Evolutionary conservation across 441 rosid genomes (phyloP).

Genomic region (Populus hybrid): DNA sequence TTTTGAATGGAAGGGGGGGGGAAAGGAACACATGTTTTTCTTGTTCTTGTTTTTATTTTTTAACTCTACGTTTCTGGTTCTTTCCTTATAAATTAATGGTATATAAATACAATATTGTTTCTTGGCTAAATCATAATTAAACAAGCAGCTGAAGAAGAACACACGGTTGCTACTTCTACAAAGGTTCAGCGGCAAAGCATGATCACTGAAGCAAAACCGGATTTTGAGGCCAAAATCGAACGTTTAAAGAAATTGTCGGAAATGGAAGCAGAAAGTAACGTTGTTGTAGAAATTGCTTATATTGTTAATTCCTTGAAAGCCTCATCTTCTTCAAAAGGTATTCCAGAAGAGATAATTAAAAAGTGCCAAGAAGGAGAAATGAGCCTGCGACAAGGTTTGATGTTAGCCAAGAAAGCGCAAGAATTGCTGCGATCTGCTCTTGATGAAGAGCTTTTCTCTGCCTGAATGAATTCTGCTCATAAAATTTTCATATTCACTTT

Average conservation of each 20-base stretch:
- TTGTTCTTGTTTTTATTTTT: neutral
- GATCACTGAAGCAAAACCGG: neutral
- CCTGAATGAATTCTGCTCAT: too few species aligned
- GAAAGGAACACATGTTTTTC: neutral
- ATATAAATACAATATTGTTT: neutral
- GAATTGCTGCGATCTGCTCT: neutral
- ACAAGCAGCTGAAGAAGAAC: neutral
- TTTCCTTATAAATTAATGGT: neutral
- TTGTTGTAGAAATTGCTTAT: neutral
- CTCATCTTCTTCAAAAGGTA: neutral
- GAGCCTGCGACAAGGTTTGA: neutral
- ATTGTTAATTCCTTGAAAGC: neutral
- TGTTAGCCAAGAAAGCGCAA: neutral
- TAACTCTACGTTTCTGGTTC: neutral
- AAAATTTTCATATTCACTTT: too few species aligned
- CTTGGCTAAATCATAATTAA: neutral
- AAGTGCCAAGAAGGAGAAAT: neutral
- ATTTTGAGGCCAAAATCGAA: neutral
- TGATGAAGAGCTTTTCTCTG: neutral
- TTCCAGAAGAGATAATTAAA: neutral
- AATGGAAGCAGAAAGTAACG: neutral
- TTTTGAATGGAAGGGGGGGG: neutral
- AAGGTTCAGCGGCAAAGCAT: neutral
- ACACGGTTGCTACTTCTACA: neutral
- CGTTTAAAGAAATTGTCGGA: neutral